A percentile compares a stretch with the other conserved stretches of the same genome.
phyloP scores from a whole-genome alignment of 164 flowering plant genomes.

The Akebia trifoliata region DNA sequence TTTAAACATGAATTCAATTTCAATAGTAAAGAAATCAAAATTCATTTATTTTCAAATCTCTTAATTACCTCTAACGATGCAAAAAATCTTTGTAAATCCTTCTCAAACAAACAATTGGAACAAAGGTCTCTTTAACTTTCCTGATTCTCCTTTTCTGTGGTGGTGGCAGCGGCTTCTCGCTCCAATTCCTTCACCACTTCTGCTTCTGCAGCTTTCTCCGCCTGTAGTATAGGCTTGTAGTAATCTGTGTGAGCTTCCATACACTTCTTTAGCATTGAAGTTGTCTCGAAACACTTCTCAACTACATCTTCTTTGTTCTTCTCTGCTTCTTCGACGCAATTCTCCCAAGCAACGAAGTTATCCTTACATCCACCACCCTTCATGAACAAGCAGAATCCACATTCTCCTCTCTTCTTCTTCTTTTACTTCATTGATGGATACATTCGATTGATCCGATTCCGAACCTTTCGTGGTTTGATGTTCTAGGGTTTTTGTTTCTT shows the following conservation, averaged over 20 bases:
- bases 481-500: background rate
- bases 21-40: too few species aligned
- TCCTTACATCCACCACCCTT: constrained; percentile 87
- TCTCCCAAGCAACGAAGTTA: constrained; percentile 65
- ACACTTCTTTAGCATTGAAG: constrained; percentile 56
- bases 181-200: constrained; percentile 49
- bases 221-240: constrained; percentile 62
- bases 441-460: constrained; percentile 7
- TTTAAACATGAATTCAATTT: too few species aligned
- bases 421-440: constrained; percentile 13
- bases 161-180: constrained; percentile 20
- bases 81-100: too few species aligned
- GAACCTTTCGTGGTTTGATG: background rate
- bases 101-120: too few species aligned
- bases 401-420: constrained; percentile 71
- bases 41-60: too few species aligned
- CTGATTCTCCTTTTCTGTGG: constrained; percentile 3
- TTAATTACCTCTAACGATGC: too few species aligned
- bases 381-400: constrained; percentile 92
- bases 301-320: constrained; percentile 61
- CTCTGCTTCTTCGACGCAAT: constrained; percentile 73
- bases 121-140: constrained; percentile 8
- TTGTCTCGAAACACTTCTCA: constrained; percentile 61
- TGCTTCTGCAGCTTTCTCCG: constrained; percentile 63
- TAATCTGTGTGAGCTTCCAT: constrained; percentile 82